These are phyloP conservation scores for Pseudofabraea citricarpa DNA, from an alignment of 2,329 filamentous ascomycete genomes.

Conservation along the genomic window DNA sequence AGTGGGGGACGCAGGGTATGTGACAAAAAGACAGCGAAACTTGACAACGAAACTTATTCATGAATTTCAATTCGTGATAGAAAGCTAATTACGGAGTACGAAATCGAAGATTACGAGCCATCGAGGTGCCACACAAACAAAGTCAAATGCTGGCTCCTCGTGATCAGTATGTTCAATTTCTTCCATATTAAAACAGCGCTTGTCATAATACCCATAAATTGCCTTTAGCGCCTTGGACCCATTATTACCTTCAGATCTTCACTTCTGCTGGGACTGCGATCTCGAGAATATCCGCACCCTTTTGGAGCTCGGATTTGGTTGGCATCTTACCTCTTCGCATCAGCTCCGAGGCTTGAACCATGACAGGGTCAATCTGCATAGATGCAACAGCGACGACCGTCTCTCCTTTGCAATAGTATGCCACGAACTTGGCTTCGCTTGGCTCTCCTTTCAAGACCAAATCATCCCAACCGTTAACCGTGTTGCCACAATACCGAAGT, in stretches of 20 bases:
- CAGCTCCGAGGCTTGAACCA: slow-evolving; percentile 77
- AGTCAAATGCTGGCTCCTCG: too few relatives aligned
- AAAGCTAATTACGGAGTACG: too few relatives aligned
- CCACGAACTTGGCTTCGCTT: slow-evolving; percentile 76
- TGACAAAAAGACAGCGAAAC: too few relatives aligned
- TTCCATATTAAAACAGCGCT: too few relatives aligned
- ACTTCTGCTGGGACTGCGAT: slow-evolving; percentile 20
- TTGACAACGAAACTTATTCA: too few relatives aligned
- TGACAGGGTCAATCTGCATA: slow-evolving; percentile 85
- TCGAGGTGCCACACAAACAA: too few relatives aligned
- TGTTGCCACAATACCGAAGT: slow-evolving; percentile 90
- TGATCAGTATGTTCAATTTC: too few relatives aligned
- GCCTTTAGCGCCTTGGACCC: too few relatives aligned
- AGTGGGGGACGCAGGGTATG: too few relatives aligned
- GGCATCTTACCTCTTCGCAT: slow-evolving; percentile 83
- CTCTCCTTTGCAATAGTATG: slow-evolving; percentile 84
- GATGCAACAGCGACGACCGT: slow-evolving; percentile 84
- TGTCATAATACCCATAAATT: not conserved
- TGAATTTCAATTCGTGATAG: too few relatives aligned
- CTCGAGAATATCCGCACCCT: slow-evolving; percentile 39
- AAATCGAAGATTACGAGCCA: too few relatives aligned
- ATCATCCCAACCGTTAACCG: slow-evolving; percentile 78
- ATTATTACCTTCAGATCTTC: slow-evolving; percentile 15
- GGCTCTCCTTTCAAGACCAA: slow-evolving; percentile 74
- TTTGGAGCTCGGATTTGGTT: slow-evolving; percentile 68